Evolutionary conservation across 305 asterid species (phyloP).

Genomic region (Solanum chacoense): DNA sequence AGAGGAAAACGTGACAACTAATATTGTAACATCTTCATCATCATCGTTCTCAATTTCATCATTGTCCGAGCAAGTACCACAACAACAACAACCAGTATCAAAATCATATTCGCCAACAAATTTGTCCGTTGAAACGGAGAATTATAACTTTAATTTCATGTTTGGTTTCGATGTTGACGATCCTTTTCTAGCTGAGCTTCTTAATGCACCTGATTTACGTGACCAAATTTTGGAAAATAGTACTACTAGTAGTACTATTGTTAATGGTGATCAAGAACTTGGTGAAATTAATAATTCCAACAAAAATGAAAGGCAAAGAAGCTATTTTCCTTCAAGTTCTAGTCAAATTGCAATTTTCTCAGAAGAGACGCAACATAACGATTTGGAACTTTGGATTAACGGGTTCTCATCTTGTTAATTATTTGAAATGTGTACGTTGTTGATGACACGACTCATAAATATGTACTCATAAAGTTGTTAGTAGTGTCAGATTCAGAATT

Average conservation of each 20-base stretch:
- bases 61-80: neutral
- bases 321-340: neutral
- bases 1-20: neutral
- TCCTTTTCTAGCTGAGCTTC: constrained; percentile 5
- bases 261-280: no score
- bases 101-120: neutral
- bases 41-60: neutral
- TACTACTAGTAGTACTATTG: neutral
- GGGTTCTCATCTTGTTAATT: constrained; percentile 1
- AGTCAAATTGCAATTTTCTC: neutral
- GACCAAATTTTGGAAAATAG: neutral
- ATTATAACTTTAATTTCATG: neutral
- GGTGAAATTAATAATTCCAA: neutral
- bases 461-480: neutral
- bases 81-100: neutral
- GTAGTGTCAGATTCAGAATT: neutral
- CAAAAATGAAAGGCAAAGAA: neutral
- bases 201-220: neutral
- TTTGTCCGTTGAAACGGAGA: neutral
- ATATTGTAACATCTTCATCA: neutral
- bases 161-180: constrained; percentile 11
- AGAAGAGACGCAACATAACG: neutral
- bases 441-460: neutral
- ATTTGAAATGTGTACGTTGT: neutral
- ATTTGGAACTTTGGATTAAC: constrained; percentile 6